Base-by-base conservation (phyloP, 1,139 yeast genomes). In the Scheffersomyces quercinus region DNA sequence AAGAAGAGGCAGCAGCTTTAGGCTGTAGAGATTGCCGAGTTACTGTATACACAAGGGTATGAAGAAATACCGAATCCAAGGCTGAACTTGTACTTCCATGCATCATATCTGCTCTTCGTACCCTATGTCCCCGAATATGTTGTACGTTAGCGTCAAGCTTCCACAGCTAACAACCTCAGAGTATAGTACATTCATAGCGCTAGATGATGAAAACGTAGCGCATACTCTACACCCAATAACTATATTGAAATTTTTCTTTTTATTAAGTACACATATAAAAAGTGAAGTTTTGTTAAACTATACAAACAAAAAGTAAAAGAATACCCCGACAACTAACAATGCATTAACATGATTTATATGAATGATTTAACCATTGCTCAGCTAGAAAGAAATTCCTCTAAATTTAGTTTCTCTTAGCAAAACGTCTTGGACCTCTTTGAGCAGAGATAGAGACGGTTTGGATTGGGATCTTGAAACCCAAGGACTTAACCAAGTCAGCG, bases 381-480 rank as follows among this genome's bases (percentile, higher is more conserved):
- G 35, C 35, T 31, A 31, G 15, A 20, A 13, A 14, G 35, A 15
- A 31, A 14, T 31, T 31, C 35, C 35, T 20, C 26, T 31, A 38
- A 47, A 54, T 56, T 81, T 88, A 88, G 83, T 81, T 82, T 84
- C 93, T 86, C 86, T 88, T 89, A 79, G 93, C 88, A 88, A 79
- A 88, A 83, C 96, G 89, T 84, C 96, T 88, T 70, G 84, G 81
- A 66, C 85, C 85, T 82, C 95, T 88, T 81, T 87, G 89, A 70
- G 96, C 84, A 73, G 96, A 85, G 72, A 93, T 90, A 68, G 90
- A 82, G 72, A 87, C 85, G 71, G 93, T 91, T 72, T 85, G 85
- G 70, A 89, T 77, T 70, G 97, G 96, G 70, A 91, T 82, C 80
- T 89, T 85, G 86, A 93, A 90, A 72, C 99, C 99, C 71, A 95